Base-by-base conservation (phyloP, 148 eudicot genomes). In the Rhododendron molle region DNA sequence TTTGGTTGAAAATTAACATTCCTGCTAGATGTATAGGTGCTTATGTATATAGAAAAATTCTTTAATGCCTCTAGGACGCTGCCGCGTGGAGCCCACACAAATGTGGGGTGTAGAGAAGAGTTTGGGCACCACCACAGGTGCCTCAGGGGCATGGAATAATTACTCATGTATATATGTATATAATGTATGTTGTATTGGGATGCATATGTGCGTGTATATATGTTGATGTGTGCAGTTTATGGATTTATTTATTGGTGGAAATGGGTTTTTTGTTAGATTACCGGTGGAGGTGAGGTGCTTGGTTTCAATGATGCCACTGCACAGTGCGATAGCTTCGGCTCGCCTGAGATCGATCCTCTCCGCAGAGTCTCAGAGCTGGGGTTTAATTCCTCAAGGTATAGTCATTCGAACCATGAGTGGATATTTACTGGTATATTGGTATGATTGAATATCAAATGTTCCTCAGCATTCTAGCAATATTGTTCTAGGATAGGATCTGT, bases 301-400 rank as follows among this genome's bases (percentile, higher is more conserved):
- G 80, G 84, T 90, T 14, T 62, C 92, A 54, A 87, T 90, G 89
- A 76, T 89, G 76, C 92, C 92, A 0, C 62, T 90, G 74, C 92
- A 90, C 46, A 88, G 87, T 23, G 92, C 92, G 26, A 89, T 90
- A 72, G 92, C 92, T 81, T 85, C 92, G 38, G 87, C 90, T 81
- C 86, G 92, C 72, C 87, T 90, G 85, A 86, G 76, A 78, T 90
- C 92, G 60, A 88, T 85, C 54, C 89, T 90, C 30, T 81, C 92
- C 12, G 87, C 84, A 80, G 92, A 90, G 84, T 90, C 92, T 12
- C 89, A 85, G 50, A 83, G 80, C 82, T 90, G 92, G 92, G 87
- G 92, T 89, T 87, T 90, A 85, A 88, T 90, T 84, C 92, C 92
- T 88, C 90, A 88, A 88, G 92, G 92, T 90, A 72, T 18, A 20